Base-by-base conservation (phyloP, 2,329 filamentous ascomycete species). In the Talaromyces sp. region DNA sequence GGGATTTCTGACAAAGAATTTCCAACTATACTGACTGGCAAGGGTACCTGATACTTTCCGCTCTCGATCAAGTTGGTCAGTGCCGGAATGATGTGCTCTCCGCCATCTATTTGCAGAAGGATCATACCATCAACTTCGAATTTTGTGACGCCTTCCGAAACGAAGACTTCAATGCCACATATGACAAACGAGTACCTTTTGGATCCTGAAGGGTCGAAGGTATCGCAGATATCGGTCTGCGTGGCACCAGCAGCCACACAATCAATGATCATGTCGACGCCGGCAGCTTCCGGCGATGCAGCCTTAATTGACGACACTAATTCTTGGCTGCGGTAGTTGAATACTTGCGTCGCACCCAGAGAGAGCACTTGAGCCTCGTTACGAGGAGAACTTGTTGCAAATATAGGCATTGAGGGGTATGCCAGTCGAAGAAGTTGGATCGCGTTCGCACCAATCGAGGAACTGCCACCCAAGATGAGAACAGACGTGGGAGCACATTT, bases 391-490 rank as follows among this genome's bases (percentile, higher is more conserved):
- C 72, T 75, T 19, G 73, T 75, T 3, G 70, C 58, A 11, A 75
- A 63, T 26, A 76, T 71, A 4, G 59, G 65, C 9, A 64, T 64
- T 3, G 61, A 60, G 3, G 71, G 69, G 11, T 72, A 65, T 4
- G 72, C 71, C 5, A 70, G 56, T 11, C 73, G 72, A 3, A 76
- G 67, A 14, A 76, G 68, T 62, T 76, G 74, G 31, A 77, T 70
- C 14, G 70, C 69, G 3, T 68, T 65, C 1, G 68, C 63, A 5
- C 74, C 75, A 38, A 72, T 63, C 2, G 64, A 67, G 6, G 74
- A 75, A 59, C 71, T 72, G 21, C 71, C 75, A 35, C 74, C 74
- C 0, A 76, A 64, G 12, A 77, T 65, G 1, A 77, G 71, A 31
- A 76, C 63, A 0, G 72, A 74, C 55, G 61, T 59, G 31, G 32